Evolutionary conservation across 176 grass and related monocot species (phyloP).

Genomic region (Calamus simplicifolius): DNA sequence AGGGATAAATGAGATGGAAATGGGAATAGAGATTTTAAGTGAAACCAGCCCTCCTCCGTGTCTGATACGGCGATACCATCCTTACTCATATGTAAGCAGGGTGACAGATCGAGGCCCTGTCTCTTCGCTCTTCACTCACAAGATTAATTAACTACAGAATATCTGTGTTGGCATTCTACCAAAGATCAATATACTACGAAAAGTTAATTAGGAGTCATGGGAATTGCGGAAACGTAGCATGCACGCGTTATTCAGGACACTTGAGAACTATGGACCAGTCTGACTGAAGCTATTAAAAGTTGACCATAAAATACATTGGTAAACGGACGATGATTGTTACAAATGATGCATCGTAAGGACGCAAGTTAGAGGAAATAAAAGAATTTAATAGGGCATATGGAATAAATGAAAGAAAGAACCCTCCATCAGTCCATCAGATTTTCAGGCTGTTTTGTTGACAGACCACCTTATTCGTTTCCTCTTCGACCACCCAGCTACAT

Average conservation of each 20-base stretch:
- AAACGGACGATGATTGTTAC: conserved; percentile 21
- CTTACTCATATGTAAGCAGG: too few relatives aligned
- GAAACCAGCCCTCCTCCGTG: too few relatives aligned
- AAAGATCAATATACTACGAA: too few relatives aligned
- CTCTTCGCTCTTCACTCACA: too few relatives aligned
- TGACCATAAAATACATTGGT: conserved; percentile 27
- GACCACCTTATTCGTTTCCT: background rate
- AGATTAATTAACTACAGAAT: too few relatives aligned
- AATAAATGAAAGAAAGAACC: conserved; percentile 13
- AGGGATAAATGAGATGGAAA: too few relatives aligned
- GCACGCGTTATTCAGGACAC: background rate
- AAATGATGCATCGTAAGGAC: conserved; percentile 12
- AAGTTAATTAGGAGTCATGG: too few relatives aligned
- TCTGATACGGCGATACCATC: too few relatives aligned
- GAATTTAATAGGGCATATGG: conserved; percentile 9
- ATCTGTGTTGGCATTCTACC: too few relatives aligned
- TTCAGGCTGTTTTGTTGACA: background rate
- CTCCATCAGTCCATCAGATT: background rate
- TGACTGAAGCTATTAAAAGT: conserved; percentile 8
- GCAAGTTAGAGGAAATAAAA: conserved; percentile 20
- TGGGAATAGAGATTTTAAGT: too few relatives aligned
- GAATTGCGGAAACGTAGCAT: too few relatives aligned
- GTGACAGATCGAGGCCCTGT: too few relatives aligned
- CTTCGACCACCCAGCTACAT: background rate
- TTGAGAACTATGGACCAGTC: conserved; percentile 1